Base-by-base conservation (phyloP, 352 stramenopile species). In the Lagenidium sp. region DNA sequence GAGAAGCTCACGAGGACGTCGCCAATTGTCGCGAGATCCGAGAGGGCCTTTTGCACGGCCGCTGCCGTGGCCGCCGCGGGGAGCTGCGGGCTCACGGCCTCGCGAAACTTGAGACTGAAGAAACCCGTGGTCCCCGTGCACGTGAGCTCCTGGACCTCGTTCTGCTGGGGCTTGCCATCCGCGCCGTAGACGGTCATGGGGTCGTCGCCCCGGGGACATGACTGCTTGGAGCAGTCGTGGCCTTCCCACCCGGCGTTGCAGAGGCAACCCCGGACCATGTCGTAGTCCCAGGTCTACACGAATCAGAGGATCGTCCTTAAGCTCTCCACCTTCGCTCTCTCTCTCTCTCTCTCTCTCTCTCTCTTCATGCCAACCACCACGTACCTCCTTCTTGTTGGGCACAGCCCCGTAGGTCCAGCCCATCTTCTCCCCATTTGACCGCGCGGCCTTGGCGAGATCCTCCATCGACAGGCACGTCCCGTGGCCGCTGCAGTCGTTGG, bases 181-280 rank as follows among this genome's bases (percentile, higher is more conserved):
- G 40, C 1, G 28, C 51, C 42, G 44, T 63, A 63, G n/a, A 55
- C 22, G 0, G 85, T 94, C 50, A 89, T 64, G 2, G 85, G 85
- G 50, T 96, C 82, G 50, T 97, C 92, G 40, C 87, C 89, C 15
- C 73, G 88, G 6, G 84, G 85, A 48, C 90, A 98, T 15, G 77
- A 85, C n/a, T 82, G 58, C 40, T 63, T 57, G 12, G 70, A 78
- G 63, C 92, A 97, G 42, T 94, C 82, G 44, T 95, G 69, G n/a
- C 88, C 90, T 41, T 78, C 77, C 74, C 84, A 97, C 15, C 86
- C 89, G 30, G 68, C 21, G 29, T 84, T 82, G 57, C 89, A 96
- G 19, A 82, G 69, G 59, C 86, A 97, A 20, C 81, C 81, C 36
- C 82, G 81, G 30, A 78, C 56, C 53, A 90, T 72, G 28, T 96